Evolutionary conservation across 2,329 filamentous ascomycete species (phyloP).

Genomic region (Pseudogymnoascus pannorum): DNA sequence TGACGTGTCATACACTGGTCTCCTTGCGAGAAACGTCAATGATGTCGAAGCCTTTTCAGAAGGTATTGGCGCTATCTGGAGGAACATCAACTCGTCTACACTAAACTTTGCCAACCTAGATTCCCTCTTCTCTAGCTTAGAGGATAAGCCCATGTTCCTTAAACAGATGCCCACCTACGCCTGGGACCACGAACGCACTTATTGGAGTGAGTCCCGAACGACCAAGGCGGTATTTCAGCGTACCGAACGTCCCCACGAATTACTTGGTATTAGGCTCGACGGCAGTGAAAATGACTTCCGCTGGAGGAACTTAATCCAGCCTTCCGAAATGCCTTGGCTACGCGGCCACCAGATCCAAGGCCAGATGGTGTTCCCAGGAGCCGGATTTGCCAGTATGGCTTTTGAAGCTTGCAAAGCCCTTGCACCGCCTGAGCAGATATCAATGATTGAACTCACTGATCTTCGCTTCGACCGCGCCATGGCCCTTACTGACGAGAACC

Average conservation of each 20-base stretch:
- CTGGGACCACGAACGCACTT: slow-evolving; percentile 14
- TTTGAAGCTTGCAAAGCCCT: slow-evolving; percentile 34
- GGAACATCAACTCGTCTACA: background rate
- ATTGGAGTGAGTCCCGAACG: slow-evolving; percentile 16
- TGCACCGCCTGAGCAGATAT: background rate
- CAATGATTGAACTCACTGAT: slow-evolving; percentile 12
- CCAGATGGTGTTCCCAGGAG: slow-evolving; percentile 36
- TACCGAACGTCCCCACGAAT: slow-evolving; percentile 8
- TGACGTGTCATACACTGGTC: slow-evolving; percentile 14
- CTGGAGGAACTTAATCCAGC: background rate
- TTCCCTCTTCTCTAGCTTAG: background rate
- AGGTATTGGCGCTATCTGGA: slow-evolving; percentile 11
- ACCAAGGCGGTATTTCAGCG: background rate
- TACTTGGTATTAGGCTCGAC: slow-evolving; percentile 14
- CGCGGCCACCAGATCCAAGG: slow-evolving; percentile 7
- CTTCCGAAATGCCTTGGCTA: slow-evolving; percentile 9
- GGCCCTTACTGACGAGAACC: slow-evolving; percentile 11
- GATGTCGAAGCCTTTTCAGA: slow-evolving; percentile 15
- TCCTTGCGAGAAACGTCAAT: slow-evolving; percentile 13
- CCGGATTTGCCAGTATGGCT: slow-evolving; percentile 41
- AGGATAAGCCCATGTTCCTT: background rate
- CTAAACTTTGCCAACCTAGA: background rate
- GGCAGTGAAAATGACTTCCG: background rate
- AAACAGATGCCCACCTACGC: slow-evolving; percentile 16
- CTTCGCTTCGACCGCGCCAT: slow-evolving; percentile 14